Evolutionary conservation across 2,329 filamentous ascomycete genomes (phyloP).

Genomic region (Diaporthe nobilis): DNA sequence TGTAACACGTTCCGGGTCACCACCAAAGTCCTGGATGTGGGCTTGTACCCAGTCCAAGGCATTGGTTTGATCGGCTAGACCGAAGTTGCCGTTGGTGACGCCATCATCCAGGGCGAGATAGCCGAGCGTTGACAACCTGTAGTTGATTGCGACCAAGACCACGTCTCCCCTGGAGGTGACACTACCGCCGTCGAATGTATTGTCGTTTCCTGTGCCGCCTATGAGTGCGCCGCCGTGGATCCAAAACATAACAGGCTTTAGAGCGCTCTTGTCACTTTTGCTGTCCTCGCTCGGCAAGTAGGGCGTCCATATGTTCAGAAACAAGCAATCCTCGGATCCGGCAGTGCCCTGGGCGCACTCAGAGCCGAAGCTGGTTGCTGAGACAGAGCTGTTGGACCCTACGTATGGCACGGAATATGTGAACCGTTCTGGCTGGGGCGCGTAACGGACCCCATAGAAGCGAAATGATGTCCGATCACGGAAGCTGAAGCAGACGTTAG

Average conservation of each 20-base stretch:
- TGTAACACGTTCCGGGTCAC: slow-evolving; percentile 68
- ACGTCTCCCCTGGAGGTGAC: slow-evolving; percentile 71
- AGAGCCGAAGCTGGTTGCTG: slow-evolving; percentile 55
- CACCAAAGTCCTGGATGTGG: slow-evolving; percentile 68
- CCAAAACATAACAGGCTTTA: slow-evolving; percentile 55
- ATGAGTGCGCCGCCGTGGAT: slow-evolving; percentile 69
- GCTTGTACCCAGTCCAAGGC: slow-evolving; percentile 65
- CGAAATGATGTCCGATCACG: slow-evolving; percentile 64
- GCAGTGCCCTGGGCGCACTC: slow-evolving; percentile 56
- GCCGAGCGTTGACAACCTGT: slow-evolving; percentile 70
- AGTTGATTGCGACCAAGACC: slow-evolving; percentile 72
- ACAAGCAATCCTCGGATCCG: slow-evolving; percentile 62
- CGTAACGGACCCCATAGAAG: slow-evolving; percentile 65
- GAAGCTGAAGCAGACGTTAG: slow-evolving; percentile 48
- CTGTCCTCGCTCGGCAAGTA: slow-evolving; percentile 52
- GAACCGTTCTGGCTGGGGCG: slow-evolving; percentile 59
- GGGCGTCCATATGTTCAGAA: slow-evolving; percentile 61
- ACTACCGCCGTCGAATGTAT: slow-evolving; percentile 65
- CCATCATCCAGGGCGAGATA: slow-evolving; percentile 68
- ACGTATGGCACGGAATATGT: slow-evolving; percentile 58
- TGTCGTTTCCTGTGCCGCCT: slow-evolving; percentile 58
- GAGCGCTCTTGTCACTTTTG: slow-evolving; percentile 40
- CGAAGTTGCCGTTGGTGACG: slow-evolving; percentile 63
- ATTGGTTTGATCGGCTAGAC: slow-evolving; percentile 63
- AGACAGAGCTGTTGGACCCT: slow-evolving; percentile 50